Base-by-base conservation (phyloP, 805 yeast genomes). In the Wickerhamomyces ciferrii region DNA sequence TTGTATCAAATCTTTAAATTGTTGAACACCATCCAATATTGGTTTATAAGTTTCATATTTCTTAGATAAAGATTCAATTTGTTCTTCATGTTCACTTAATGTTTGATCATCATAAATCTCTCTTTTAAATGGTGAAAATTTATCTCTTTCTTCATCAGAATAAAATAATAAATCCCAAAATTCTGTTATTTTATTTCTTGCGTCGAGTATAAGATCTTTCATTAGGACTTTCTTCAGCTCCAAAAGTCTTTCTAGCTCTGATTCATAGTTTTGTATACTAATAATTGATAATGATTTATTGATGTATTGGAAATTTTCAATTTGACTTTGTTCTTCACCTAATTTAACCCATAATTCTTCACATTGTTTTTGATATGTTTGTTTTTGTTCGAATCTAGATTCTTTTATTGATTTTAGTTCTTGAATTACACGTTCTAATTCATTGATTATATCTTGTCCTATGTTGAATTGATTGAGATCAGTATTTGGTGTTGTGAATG, bases 81-180 rank as follows among this genome's bases (percentile, higher is more conserved):
- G 92, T 1, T 56, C 49, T 54, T 88, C 92, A 60, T 89, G 90
- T 4, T 69, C 69, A 2, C 72, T 74, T 45, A 91, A 68, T 1
- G 87, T 60, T 0, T 67, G 63, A 50, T 90, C 97, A 48, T 82
- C 79, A 42, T 65, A 77, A 5, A 68, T 68, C 37, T 73, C 56
- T 42, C 62, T 58, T 41, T 64, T 65, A 55, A 60, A 70, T 21
- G 50, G 56, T 29, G 69, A 61, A 61, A 87, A 86, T 2, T 58
- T 59, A 1, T 48, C 50, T 52, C 77, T 72, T 43, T 83, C 81
- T 1, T 68, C 72, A 1, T 71, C 74, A 1, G 84, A 72, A 50
- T 75, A 84, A 61, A 75, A 81, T 53, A 91, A 63, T 9, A 70
- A 63, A 32, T 73, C 68, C 91, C 96, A 90, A 11, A 78, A 65